A percentile compares a stretch with the other conserved stretches of the same genome.
Evolutionary conservation across 1,139 yeast species (phyloP).

Genomic region (Sugiyamaella novakii): DNA sequence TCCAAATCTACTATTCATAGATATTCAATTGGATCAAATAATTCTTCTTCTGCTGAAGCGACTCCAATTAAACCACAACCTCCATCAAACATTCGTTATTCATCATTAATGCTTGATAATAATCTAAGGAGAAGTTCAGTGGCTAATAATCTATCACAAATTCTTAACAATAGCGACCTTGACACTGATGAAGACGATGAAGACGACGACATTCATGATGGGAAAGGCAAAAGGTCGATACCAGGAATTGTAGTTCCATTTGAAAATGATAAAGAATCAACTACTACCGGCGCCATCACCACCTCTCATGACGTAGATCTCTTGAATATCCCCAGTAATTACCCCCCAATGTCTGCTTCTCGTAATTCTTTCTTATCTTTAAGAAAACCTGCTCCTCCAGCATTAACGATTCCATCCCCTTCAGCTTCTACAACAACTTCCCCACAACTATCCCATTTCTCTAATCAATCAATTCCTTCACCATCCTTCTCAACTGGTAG

Average conservation of each 20-base stretch:
- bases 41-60: conserved; percentile 15
- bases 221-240: conserved; percentile 3
- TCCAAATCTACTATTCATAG: conserved; percentile 33
- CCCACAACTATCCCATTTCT: conserved; percentile 11
- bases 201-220: conserved; percentile 8
- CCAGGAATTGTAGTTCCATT: conserved; percentile 21
- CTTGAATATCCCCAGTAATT: conserved; percentile 15
- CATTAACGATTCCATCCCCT: conserved; percentile 1
- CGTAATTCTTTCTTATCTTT: conserved; percentile 15
- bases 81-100: conserved; percentile 5
- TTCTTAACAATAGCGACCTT: conserved; percentile 15
- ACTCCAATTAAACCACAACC: conserved; percentile 5
- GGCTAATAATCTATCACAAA: conserved; percentile 17
- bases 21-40: conserved; percentile 27
- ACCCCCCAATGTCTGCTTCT: conserved; percentile 8
- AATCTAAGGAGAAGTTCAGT: conserved; percentile 21
- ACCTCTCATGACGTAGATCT: conserved; percentile 8
- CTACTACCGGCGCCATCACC: neutral
- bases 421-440: conserved; percentile 4
- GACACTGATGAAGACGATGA: conserved; percentile 14
- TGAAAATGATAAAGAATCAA: conserved; percentile 1
- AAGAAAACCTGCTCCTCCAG: conserved; percentile 10
- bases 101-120: conserved; percentile 10
- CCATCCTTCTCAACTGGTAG: conserved; percentile 13
- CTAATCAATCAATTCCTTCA: conserved; percentile 13